These are phyloP conservation scores for Citrus unshiu DNA, from an alignment of 345 rosid genomes.

Conservation along the genomic window DNA sequence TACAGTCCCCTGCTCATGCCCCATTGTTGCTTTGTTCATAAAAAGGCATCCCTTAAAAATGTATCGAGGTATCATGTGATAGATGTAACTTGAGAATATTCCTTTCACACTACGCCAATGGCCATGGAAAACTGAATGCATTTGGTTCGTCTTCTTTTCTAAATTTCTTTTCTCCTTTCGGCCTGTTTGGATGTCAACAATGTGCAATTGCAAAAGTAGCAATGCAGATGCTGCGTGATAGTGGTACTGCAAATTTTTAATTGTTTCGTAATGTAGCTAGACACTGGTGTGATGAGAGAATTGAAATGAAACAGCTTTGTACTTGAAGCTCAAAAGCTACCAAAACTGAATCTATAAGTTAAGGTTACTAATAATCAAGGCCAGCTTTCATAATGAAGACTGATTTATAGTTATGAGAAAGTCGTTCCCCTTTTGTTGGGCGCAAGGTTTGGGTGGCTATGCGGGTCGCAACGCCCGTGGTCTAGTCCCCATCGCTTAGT, in stretches of 20 bases:
- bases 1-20: neutral
- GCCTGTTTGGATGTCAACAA: neutral
- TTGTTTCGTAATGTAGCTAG: neutral
- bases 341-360: neutral
- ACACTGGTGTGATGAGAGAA: neutral
- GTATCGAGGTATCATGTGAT: neutral
- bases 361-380: neutral
- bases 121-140: neutral
- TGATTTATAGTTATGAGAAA: neutral
- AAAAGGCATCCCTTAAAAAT: neutral
- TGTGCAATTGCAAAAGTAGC: neutral
- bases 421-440: neutral
- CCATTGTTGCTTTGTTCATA: neutral
- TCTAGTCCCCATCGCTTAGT: constrained; percentile 28
- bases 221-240: neutral
- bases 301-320: neutral
- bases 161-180: neutral
- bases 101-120: neutral
- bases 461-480: constrained; percentile 19
- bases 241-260: neutral
- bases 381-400: neutral
- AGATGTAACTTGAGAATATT: neutral
- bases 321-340: neutral
- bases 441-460: neutral
- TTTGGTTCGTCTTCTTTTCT: neutral